A percentile compares a stretch with the other conserved stretches of the same genome.
Conservation (phyloP, 1,139 yeast genomes). For the Saccharomyces hybrid region DNA sequence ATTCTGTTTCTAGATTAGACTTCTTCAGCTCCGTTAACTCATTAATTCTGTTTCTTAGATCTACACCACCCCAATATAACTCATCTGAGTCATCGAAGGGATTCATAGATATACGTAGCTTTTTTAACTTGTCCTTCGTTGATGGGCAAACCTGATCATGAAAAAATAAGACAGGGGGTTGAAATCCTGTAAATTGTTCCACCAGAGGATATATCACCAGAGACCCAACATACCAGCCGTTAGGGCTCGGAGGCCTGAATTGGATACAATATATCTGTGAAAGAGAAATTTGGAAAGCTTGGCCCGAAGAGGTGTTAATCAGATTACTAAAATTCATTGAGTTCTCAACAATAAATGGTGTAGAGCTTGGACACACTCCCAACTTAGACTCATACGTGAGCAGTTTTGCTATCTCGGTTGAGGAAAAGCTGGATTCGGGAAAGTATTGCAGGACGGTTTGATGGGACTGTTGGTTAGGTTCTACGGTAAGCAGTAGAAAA, state of each 20-base stretch:
- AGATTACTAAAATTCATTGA: conserved; percentile 13
- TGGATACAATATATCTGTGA: conserved; percentile 62
- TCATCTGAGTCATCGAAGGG: conserved; percentile 57
- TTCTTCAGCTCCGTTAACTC: conserved; percentile 54
- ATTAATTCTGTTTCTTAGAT: conserved; percentile 52
- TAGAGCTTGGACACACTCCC: conserved; percentile 2
- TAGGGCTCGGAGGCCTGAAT: conserved; percentile 64
- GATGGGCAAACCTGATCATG: conserved; percentile 85
- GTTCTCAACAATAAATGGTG: neutral
- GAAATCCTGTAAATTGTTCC: neutral
- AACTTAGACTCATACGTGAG: conserved; percentile 15
- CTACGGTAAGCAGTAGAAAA: conserved; percentile 51
- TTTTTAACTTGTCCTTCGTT: conserved; percentile 55
- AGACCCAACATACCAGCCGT: conserved; percentile 92
- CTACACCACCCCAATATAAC: conserved; percentile 87
- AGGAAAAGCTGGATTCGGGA: conserved; percentile 51
- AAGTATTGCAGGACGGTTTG: conserved; percentile 68
- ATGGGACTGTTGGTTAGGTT: conserved; percentile 41
- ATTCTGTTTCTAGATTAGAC: conserved; percentile 64
- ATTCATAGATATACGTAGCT: conserved; percentile 50
- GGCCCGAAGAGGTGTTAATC: conserved; percentile 12
- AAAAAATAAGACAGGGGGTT: conserved; percentile 70
- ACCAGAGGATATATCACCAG: conserved; percentile 57
- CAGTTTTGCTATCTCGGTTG: conserved; percentile 15
- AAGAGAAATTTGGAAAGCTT: conserved; percentile 21